Base-by-base conservation (phyloP, 1,284 basidiomycete genomes). In the Wallemia mellicola region DNA sequence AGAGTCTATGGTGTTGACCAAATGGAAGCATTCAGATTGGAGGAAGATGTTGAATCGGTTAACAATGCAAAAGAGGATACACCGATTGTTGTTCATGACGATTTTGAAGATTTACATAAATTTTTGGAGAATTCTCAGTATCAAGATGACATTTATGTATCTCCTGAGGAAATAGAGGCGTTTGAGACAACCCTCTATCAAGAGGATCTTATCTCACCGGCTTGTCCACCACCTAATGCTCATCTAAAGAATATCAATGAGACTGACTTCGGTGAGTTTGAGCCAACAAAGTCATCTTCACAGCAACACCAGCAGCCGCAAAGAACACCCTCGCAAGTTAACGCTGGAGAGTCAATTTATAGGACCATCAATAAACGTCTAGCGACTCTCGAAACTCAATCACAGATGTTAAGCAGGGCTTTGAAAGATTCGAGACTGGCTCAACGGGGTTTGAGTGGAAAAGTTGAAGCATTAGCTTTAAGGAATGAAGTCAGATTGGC, bases 1-100 rank as follows among this genome's bases (percentile, higher is more conserved):
- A 81, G 89, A 28, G 88, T 95, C 1, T 96, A 91, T 64, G 92
- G 94, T 1, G 79, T 95, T 63, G 96, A 91, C 14, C 89, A 96
- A 72, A 81, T 96, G 65, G 92, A 98, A 64, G 82, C 92, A 64
- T 95, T 83, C 78, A 86, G 92, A 65, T 83, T 85, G 80, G 86
- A 88, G 62, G 77, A 78, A 27, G 63, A 61, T 30, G 63, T 63
- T 22, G 65, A 64, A 60, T 65, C 64, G 9, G 62, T 64, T 83
- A 82, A 78, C 76, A 82, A 65, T 73, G 72, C 2, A 79, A 81
- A 65, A 79, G 78, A 63, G 72, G 70, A 60, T 71, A 70, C 58
- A 70, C 71, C 32, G 69, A 38, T 63, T 26, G 66, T 65, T 1
- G 65, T 65, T 15, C 68, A 68, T 26, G 63, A 61, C 15, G 54